Percentiles rank a stretch among this genome's conserved stretches.
phyloP scores from a whole-genome alignment of 78 protist species.

The Paratrimastix pyriformis region DNA sequence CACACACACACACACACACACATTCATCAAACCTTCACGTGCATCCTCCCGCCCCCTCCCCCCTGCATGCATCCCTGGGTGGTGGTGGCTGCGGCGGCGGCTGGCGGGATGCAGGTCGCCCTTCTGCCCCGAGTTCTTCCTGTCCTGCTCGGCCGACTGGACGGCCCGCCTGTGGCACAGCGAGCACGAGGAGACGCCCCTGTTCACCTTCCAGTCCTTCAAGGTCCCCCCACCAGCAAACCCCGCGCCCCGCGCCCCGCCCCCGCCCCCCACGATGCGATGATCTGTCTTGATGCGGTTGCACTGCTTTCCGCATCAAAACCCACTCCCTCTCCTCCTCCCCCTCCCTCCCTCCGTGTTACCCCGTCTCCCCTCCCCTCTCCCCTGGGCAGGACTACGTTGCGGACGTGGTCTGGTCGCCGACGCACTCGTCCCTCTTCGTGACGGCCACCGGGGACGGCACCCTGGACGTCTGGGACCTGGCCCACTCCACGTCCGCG shows the following conservation, averaged over 20 bases:
- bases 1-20: too few relatives aligned
- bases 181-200: not conserved
- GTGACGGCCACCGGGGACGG: constrained; percentile 42
- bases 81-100: too few relatives aligned
- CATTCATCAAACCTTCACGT: too few relatives aligned
- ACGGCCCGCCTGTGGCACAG: constrained; percentile 35
- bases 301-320: too few relatives aligned
- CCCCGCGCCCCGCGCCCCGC: not conserved
- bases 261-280: too few relatives aligned
- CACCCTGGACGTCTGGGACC: constrained; percentile 51
- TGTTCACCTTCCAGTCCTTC: not conserved
- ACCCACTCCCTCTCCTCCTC: not conserved
- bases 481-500: constrained; percentile 2
- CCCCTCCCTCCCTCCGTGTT: not conserved
- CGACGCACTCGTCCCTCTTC: constrained; percentile 17
- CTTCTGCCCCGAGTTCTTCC: constrained; percentile 19
- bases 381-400: not conserved
- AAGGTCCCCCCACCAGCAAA: not conserved
- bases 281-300: too few relatives aligned
- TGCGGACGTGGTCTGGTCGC: constrained; percentile 48
- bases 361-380: not conserved
- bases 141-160: constrained; percentile 57
- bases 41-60: too few relatives aligned
- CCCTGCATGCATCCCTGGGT: not conserved
- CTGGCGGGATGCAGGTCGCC: constrained; percentile 36